Percentiles rank a stretch among this genome's conserved stretches.
phyloP scores from a whole-genome alignment of 352 stramenopile genomes.

The Phytopythium mirpurense region DNA sequence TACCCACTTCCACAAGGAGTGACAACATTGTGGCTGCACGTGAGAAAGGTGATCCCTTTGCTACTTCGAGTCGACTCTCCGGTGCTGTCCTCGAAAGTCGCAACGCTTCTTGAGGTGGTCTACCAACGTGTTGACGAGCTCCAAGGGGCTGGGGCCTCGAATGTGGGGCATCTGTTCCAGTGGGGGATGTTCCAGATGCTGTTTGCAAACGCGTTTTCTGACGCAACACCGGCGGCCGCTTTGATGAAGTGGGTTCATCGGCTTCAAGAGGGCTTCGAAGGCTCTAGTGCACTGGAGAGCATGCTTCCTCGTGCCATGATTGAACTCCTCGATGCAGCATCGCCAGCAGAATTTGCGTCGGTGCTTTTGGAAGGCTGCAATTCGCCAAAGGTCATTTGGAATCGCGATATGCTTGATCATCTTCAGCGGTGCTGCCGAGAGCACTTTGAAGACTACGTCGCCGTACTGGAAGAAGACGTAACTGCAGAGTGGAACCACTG shows the following conservation, averaged over 20 bases:
- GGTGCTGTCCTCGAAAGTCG: constrained; percentile 48
- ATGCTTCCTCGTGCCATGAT: constrained; percentile 92
- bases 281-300: constrained; percentile 59
- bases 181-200: constrained; percentile 78
- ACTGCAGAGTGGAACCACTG: constrained; percentile 87
- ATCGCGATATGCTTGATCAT: constrained; percentile 86
- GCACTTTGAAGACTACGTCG: constrained; percentile 92
- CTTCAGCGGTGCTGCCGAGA: constrained; percentile 83
- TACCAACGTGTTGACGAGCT: constrained; percentile 30
- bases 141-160: constrained; percentile 27
- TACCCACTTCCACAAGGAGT: constrained; percentile 60
- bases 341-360: constrained; percentile 79
- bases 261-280: constrained; percentile 43
- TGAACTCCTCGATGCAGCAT: constrained; percentile 77
- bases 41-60: constrained; percentile 45
- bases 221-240: constrained; percentile 53
- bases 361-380: constrained; percentile 83
- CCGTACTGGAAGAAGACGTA: constrained; percentile 85
- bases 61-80: constrained; percentile 40
- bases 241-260: constrained; percentile 69
- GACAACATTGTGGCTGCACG: constrained; percentile 38
- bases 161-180: constrained; percentile 37
- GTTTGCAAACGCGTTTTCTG: constrained; percentile 39
- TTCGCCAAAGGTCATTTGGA: constrained; percentile 94
- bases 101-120: constrained; percentile 60